A percentile compares a stretch with the other conserved stretches of the same genome.
phyloP scores from a whole-genome alignment of 2,329 filamentous ascomycete species.

The Amesomyces nigricolor region DNA sequence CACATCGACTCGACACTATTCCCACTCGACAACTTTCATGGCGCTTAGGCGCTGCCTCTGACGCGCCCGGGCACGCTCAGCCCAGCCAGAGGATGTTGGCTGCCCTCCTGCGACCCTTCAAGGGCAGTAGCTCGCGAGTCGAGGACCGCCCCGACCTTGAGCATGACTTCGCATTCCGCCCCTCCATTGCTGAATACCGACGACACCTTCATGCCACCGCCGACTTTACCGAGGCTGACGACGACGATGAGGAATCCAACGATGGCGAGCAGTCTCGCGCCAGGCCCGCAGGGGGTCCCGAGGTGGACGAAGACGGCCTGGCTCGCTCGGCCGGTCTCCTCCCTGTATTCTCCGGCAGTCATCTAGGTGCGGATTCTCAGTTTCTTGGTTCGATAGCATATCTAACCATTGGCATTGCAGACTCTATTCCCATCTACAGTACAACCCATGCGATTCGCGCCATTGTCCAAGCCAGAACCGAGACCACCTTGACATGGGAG shows the following conservation, averaged over 20 bases:
- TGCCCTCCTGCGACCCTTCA: constrained; percentile 30
- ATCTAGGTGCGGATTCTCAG: constrained; percentile 56
- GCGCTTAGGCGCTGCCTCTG: constrained; percentile 19
- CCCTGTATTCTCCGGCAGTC: constrained; percentile 73
- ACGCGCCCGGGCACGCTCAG: constrained; percentile 24
- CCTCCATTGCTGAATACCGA: constrained; percentile 31
- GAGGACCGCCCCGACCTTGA: constrained; percentile 21
- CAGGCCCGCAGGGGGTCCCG: constrained; percentile 31
- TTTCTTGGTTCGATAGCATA: not conserved
- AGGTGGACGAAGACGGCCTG: constrained; percentile 32
- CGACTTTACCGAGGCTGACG: constrained; percentile 60
- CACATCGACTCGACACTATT: not conserved
- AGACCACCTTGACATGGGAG: constrained; percentile 91
- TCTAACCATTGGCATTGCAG: constrained; percentile 40
- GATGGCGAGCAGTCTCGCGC: constrained; percentile 32
- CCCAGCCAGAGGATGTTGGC: constrained; percentile 30
- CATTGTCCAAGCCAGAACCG: constrained; percentile 75
- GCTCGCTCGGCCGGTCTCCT: constrained; percentile 40
- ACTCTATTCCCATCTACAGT: constrained; percentile 81
- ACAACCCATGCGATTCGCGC: constrained; percentile 86
- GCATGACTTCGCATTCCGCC: constrained; percentile 20
- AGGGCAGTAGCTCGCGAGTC: constrained; percentile 25
- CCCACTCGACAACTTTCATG: constrained; percentile 19
- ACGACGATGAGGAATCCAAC: constrained; percentile 42
- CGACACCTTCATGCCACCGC: constrained; percentile 51